Evolutionary conservation across 106 monocot species (phyloP), one percentile per base, ranked within the genome.

Genomic region (Agapanthus africanus): DNA sequence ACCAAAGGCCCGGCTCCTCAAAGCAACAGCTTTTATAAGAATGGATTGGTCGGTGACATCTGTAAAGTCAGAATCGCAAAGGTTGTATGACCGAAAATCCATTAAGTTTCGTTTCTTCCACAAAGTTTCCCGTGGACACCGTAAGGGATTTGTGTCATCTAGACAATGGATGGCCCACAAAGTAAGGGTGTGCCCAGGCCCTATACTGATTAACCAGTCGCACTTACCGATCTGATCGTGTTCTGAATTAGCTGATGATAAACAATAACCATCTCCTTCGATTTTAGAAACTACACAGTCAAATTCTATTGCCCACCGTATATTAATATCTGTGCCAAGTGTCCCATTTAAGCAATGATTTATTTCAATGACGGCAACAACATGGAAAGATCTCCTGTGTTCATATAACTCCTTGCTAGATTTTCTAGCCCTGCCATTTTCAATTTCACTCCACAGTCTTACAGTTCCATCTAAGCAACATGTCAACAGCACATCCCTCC

Each of bases 371-470:
- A 85, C 83, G 23, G 99, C 78, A 77, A 93, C 54, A 27, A 99
- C 90, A 70, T 87, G 82, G 74, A 87, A 99, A 30, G 85, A 75
- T 78, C 25, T 72, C 49, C 59, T 73, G n/a, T n/a, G n/a, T n/a
- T n/a, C n/a, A n/a, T n/a, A n/a, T n/a, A n/a, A n/a, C 8, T 80
- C 84, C 62, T 80, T 87, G 59, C 41, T 70, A 6, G 32, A 40
- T 71, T 80, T 86, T 64, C 64, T 90, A 59, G 49, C 33, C 62
- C 67, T 82, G 18, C 71, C 70, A 78, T 63, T 63, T 30, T 87
- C 87, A 78, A 87, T 65, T 76, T 99, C 87, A 79, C 93, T 81
- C 99, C 99, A 99, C 25, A 99, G 59, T 85, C 99, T 82, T 33
- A 87, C 85, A 35, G 87, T 76, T 37, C 99, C 93, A 81, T 99